Base-by-base conservation (phyloP, 2,329 filamentous ascomycete species). In the Verticillium alfalfae region DNA sequence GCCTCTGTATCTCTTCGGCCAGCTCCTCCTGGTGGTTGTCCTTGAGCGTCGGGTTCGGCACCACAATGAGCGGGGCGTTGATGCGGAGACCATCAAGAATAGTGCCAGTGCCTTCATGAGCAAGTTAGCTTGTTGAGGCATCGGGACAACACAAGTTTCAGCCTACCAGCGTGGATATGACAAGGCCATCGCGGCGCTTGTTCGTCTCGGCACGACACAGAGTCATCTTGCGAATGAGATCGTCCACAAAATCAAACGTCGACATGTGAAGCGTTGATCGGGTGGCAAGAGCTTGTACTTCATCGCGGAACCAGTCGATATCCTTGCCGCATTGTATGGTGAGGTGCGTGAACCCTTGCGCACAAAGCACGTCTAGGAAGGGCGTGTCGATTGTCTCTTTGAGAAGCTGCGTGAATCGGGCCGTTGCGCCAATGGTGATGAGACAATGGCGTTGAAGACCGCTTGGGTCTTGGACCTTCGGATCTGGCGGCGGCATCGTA, bases 1-100 rank as follows among this genome's bases (percentile, higher is more conserved):
- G 85, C 31, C 81, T 78, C 37, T 89, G 85, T 61, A 98, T 83
- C 66, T 91, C 88, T 58, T 87, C 81, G 0, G 94, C 94, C 60
- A 99, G 84, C 73, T 98, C 92, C 22, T 87, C 84, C 75, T 99
- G 95, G 72, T 99, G 95, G 69, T 99, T 94, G 70, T 96, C 88
- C 68, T 97, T 83, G 0, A 99, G 83, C 7, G 81, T 80, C 1
- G 87, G 83, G 73, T 99, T 99, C 2, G 94, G 91, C 2, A 99
- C 93, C 1, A 97, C 92, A 58, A 99, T 84, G n/a, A 98, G 79
- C 2, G 91, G 88, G 0, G 93, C 79, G 15, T 86, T 84, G 59
- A 90, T 79, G 54, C 91, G 86, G 65, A 96, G 84, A 0, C 88
- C 92, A 72, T 93, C 92, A 0, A 98, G 81, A 34, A 98, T 93